A percentile compares a stretch with the other conserved stretches of the same genome.
These are phyloP conservation scores for Solanum hybrid DNA, from an alignment of 305 asterid genomes.

Conservation along the genomic window DNA sequence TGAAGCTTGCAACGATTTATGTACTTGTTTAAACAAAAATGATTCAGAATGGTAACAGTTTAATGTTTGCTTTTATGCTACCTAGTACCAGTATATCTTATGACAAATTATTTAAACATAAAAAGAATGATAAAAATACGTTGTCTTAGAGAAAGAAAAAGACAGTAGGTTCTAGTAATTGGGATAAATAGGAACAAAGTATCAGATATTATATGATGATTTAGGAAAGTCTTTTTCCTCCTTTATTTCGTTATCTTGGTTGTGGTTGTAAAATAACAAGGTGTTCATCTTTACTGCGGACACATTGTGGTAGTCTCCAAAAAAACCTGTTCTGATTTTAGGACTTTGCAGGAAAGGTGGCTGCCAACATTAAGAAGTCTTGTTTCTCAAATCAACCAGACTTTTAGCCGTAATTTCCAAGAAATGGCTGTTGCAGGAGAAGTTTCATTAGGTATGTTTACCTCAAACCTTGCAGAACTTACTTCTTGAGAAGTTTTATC, in stretches of 20 bases:
- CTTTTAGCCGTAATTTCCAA: conserved; percentile 84
- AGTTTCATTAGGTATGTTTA: conserved; percentile 67
- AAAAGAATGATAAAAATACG: background rate
- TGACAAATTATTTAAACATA: background rate
- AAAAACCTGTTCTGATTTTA: conserved; percentile 8
- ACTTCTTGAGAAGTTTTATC: conserved; percentile 7
- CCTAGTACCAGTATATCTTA: background rate
- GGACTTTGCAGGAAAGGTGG: conserved; percentile 71
- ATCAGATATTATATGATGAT: background rate
- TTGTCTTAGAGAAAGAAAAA: background rate
- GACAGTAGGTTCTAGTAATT: background rate
- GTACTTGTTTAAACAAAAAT: background rate
- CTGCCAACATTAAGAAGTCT: conserved; percentile 79
- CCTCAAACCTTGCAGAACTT: conserved; percentile 1
- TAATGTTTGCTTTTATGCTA: background rate
- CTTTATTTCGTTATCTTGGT: background rate
- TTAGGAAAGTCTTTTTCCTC: background rate
- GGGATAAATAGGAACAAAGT: background rate
- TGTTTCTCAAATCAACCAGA: conserved; percentile 70
- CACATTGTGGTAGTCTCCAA: background rate
- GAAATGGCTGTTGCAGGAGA: conserved; percentile 99
- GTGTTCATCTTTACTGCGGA: background rate
- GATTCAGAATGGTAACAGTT: background rate
- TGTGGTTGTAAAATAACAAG: background rate
- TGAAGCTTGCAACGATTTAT: background rate